Base-by-base conservation (phyloP, 495 filamentous ascomycete genomes). In the Penicillium diatomitis region DNA sequence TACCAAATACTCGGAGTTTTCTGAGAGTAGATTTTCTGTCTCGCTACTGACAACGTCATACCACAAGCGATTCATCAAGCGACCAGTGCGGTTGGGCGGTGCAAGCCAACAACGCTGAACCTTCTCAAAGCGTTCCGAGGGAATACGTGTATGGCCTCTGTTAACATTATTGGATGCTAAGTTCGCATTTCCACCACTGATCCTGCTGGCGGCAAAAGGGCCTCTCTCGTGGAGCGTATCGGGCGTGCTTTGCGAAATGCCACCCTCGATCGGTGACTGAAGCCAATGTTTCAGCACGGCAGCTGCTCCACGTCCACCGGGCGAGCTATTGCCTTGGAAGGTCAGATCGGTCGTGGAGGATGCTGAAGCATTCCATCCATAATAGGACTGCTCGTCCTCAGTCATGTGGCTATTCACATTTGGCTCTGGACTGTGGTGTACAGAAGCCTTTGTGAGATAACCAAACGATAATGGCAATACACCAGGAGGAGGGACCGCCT, bases 71-170 rank as follows among this genome's bases (percentile, higher is more conserved):
- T 74, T 75, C 57, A 77, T 74, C 27, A 78, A 56, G 4, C 74
- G 68, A 2, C 70, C 66, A 2, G 65, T 63, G 38, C 68, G 60
- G 36, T 70, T 72, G 2, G 65, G 53, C 10, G 70, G 66, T 32
- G 71, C 70, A 6, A 72, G 52, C 75, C 75, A 78, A 51, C 65
- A 75, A 37, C 69, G 66, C 50, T 78, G 72, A 6, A 78, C 72
- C 48, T 65, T 67, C 20, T 64, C 55, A 43, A 78, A 78, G 2
- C 75, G 58, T 51, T 78, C 75, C 49, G 61, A 70, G 1, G 70
- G 65, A 38, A 76, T 76, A 48, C 20, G 20, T 20, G 64, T 58
- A 51, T 68, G 65, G 43, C 63, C 47, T 29, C 60, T 66, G 11
- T 68, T 66, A 4, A 51, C 39, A 4, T 57, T 59, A 34, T 63